Evolutionary conservation across 306 rosid species (phyloP).

Genomic region (Dalbergia oliveri): DNA sequence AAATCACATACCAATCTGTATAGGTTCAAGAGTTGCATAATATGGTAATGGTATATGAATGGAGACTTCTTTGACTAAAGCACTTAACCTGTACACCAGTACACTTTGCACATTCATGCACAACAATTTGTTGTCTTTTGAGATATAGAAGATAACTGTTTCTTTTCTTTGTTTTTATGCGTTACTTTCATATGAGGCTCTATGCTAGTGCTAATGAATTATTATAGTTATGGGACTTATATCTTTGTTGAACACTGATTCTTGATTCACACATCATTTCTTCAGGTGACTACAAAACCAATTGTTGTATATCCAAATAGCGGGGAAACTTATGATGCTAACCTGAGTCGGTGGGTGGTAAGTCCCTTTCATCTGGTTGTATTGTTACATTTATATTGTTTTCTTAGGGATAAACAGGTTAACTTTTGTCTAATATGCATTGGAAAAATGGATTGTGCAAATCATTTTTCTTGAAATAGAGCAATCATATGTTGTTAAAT

Average conservation of each 20-base stretch:
- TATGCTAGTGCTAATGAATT: constrained; percentile 16
- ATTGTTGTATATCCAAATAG: constrained; percentile 67
- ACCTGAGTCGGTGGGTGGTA: constrained; percentile 61
- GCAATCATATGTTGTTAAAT: constrained; percentile 35
- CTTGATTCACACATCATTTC: constrained; percentile 38
- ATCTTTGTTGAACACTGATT: constrained; percentile 7
- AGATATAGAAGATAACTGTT: constrained; percentile 2
- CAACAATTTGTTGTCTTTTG: constrained; percentile 27
- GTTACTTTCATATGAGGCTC: constrained; percentile 21
- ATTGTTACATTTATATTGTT: constrained; percentile 29
- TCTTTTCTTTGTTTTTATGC: constrained; percentile 20
- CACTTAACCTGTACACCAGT: constrained; percentile 15
- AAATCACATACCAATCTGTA: constrained; percentile 16
- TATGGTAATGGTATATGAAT: constrained; percentile 15
- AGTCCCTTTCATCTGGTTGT: constrained; percentile 45
- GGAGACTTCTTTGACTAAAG: constrained; percentile 15
- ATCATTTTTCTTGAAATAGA: constrained; percentile 29
- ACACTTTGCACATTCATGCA: constrained; percentile 3
- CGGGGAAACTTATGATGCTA: constrained; percentile 66
- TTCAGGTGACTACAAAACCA: constrained; percentile 65
- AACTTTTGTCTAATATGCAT: constrained; percentile 18
- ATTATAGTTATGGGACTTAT: constrained; percentile 15
- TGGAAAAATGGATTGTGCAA: background rate
- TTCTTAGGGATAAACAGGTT: constrained; percentile 21
- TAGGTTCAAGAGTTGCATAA: constrained; percentile 37